phyloP scores from a whole-genome alignment of 495 filamentous ascomycete genomes.

The Hyaloscypha finlandica region DNA sequence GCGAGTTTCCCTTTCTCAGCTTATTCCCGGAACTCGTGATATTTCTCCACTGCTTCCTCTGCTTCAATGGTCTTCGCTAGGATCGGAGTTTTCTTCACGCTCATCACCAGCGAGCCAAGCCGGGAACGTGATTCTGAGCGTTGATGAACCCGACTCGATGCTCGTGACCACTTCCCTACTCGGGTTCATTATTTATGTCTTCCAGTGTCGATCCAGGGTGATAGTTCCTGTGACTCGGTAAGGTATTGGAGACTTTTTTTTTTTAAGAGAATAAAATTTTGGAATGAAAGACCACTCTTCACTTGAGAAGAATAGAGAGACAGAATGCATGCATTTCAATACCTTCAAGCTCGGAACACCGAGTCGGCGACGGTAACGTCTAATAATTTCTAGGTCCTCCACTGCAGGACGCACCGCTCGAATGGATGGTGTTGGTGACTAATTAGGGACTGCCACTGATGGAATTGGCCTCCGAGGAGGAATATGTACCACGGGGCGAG shows the following conservation, averaged over 20 bases:
- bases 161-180: slow-evolving; percentile 11
- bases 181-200: slow-evolving; percentile 2
- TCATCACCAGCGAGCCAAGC: not conserved
- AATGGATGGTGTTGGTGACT: not conserved
- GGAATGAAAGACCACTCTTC: not conserved
- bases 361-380: not conserved
- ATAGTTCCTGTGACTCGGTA: not conserved
- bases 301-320: not conserved
- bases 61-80: not conserved
- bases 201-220: slow-evolving; percentile 11
- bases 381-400: not conserved
- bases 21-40: slow-evolving; percentile 1
- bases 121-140: not conserved
- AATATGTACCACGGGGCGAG: not conserved
- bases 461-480: not conserved
- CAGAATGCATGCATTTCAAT: not conserved
- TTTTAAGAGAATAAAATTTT: not conserved
- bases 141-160: slow-evolving; percentile 10
- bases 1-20: slow-evolving; percentile 3
- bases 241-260: not conserved
- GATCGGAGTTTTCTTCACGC: not conserved
- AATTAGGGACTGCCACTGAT: not conserved
- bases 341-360: not conserved
- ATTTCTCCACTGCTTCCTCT: slow-evolving; percentile 7
- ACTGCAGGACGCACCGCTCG: not conserved